A percentile compares a stretch with the other conserved stretches of the same genome.
These are phyloP conservation scores for Syzygium jambos DNA, from an alignment of 345 rosid species.

Conservation along the genomic window DNA sequence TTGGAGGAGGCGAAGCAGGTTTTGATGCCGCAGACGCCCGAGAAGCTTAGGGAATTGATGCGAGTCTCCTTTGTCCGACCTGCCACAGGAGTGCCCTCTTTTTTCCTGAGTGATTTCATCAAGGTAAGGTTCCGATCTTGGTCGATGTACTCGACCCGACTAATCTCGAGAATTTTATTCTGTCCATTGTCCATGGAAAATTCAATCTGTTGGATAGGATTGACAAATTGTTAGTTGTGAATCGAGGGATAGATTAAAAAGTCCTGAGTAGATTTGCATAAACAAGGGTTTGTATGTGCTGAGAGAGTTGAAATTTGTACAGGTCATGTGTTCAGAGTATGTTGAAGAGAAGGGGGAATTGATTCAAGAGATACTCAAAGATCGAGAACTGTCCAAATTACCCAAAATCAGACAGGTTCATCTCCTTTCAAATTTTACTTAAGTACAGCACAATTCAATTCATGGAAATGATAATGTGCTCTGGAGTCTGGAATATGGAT, in stretches of 20 bases:
- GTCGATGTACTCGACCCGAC: background rate
- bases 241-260: background rate
- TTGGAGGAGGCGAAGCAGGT: slow-evolving; percentile 58
- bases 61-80: slow-evolving; percentile 47
- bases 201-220: fast-evolving
- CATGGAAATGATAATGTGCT: background rate
- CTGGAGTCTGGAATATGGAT: background rate
- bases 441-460: background rate
- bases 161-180: background rate
- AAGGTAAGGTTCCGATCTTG: slow-evolving; percentile 1
- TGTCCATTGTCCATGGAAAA: background rate
- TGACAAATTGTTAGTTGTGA: background rate
- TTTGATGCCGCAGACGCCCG: slow-evolving; percentile 61
- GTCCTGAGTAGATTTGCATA: background rate
- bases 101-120: slow-evolving; percentile 22
- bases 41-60: slow-evolving; percentile 54
- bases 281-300: background rate
- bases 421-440: background rate
- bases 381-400: slow-evolving; percentile 14
- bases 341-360: slow-evolving; percentile 20
- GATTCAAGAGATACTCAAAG: slow-evolving; percentile 15
- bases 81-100: slow-evolving; percentile 9
- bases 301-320: background rate
- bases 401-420: slow-evolving; percentile 24
- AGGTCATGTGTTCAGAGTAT: slow-evolving; percentile 29